Percentiles rank a stretch among this genome's conserved stretches.
Conservation (phyloP, 1,284 basidiomycete genomes). For the Abortiporus biennis region DNA sequence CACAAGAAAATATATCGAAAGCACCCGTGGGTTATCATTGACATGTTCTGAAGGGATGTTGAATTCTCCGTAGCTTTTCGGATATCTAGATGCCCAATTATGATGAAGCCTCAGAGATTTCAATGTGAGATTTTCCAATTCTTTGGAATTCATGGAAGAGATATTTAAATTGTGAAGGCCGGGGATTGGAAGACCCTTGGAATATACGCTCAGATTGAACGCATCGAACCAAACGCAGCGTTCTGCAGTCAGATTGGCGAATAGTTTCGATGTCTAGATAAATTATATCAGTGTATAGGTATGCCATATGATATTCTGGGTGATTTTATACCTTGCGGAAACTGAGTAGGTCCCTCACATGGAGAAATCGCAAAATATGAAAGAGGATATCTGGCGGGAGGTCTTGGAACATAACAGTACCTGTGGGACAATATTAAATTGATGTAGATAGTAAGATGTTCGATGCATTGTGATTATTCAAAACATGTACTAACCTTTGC, state of each 20-base stretch:
- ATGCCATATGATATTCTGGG: no score
- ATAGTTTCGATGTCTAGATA: no score
- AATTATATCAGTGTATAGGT: no score
- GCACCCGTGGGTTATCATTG: constrained; percentile 22
- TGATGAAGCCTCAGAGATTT: constrained; percentile 34
- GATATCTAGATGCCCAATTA: constrained; percentile 41
- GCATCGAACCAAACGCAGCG: constrained; percentile 46
- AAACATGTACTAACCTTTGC: no score
- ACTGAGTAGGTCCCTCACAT: constrained; percentile 2
- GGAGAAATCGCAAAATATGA: constrained; percentile 1
- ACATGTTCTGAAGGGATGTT: constrained; percentile 20
- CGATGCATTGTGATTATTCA: no score
- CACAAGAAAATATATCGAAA: constrained; percentile 42
- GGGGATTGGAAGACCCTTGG: constrained; percentile 42
- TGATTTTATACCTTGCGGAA: no score
- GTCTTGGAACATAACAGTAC: no score
- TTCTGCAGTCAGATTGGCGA: no score
- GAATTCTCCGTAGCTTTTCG: constrained; percentile 24
- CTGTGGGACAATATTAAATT: no score
- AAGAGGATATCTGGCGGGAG: constrained; percentile 7
- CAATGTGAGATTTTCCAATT: constrained; percentile 37
- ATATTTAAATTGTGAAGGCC: constrained; percentile 23
- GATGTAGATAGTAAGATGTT: no score
- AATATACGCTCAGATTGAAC: constrained; percentile 34
- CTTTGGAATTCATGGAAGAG: constrained; percentile 27